Percentiles rank a stretch among this genome's conserved stretches.
phyloP scores from a whole-genome alignment of 441 rosid species.

The Rhodomyrtus psidioides region DNA sequence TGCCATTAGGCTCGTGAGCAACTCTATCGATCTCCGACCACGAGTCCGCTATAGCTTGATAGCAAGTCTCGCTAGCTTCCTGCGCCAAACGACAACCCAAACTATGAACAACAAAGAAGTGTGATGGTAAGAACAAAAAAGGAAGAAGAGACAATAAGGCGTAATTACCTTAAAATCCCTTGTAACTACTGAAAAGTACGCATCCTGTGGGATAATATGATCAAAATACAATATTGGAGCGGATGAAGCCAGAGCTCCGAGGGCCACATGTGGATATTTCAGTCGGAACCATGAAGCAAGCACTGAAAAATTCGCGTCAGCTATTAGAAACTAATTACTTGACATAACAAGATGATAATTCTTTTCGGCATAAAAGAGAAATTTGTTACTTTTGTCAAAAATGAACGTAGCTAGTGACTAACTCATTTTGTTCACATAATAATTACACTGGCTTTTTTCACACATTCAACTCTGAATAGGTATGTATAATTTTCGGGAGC shows the following conservation, averaged over 20 bases:
- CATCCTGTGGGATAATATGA: slow-evolving; percentile 33
- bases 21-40: slow-evolving; percentile 12
- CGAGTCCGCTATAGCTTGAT: slow-evolving; percentile 5
- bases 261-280: slow-evolving; percentile 51
- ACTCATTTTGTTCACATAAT: too few relatives aligned
- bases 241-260: slow-evolving; percentile 55
- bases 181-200: slow-evolving; percentile 31
- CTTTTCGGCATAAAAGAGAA: not conserved
- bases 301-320: slow-evolving; percentile 10
- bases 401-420: not conserved
- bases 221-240: slow-evolving; percentile 58
- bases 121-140: not conserved
- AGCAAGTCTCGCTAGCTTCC: slow-evolving; percentile 13
- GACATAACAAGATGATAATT: not conserved
- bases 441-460: too few relatives aligned
- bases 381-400: not conserved
- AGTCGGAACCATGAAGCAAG: slow-evolving; percentile 51
- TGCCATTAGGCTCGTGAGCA: slow-evolving; percentile 6
- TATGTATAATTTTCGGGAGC: too few relatives aligned
- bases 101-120: not conserved
- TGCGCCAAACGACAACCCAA: not conserved
- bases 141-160: not conserved
- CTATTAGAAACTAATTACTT: not conserved
- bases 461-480: too few relatives aligned
- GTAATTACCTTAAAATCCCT: slow-evolving; percentile 38